phyloP scores from a whole-genome alignment of 2,329 filamentous ascomycete species.

The Aspergillus brunneoviolaceus region DNA sequence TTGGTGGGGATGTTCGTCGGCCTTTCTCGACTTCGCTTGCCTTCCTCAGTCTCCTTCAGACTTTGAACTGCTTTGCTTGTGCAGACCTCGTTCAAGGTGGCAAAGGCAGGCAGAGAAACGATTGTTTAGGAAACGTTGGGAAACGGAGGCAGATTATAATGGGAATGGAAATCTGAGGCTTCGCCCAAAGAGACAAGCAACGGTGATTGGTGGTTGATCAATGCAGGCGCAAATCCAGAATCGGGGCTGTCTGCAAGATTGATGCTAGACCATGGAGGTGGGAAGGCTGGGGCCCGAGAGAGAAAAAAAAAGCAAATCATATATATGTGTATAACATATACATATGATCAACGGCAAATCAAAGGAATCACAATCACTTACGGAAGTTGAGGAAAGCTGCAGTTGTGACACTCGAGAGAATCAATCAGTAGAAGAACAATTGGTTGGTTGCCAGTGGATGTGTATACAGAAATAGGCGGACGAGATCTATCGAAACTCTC shows the following conservation, averaged over 20 bases:
- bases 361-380: background rate
- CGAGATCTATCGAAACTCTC: background rate
- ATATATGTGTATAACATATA: background rate
- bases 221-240: background rate
- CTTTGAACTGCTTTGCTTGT: background rate
- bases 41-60: background rate
- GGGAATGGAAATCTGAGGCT: slow-evolving; percentile 11
- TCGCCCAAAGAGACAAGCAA: slow-evolving; percentile 13
- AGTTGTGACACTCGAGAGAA: background rate
- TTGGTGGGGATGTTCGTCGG: background rate
- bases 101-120: slow-evolving; percentile 11
- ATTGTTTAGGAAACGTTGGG: slow-evolving; percentile 10
- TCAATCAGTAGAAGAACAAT: background rate
- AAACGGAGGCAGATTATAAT: slow-evolving; percentile 15
- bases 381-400: background rate
- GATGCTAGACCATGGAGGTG: background rate
- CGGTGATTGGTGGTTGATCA: slow-evolving; percentile 17
- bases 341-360: background rate
- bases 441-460: background rate
- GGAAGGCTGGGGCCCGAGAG: background rate
- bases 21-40: slow-evolving; percentile 3
- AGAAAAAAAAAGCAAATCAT: background rate
- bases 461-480: background rate
- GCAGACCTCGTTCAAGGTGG: slow-evolving; percentile 11
- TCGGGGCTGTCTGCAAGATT: background rate